Conservation (phyloP, 768 basidiomycete species). For the Auricularia sp. region DNA sequence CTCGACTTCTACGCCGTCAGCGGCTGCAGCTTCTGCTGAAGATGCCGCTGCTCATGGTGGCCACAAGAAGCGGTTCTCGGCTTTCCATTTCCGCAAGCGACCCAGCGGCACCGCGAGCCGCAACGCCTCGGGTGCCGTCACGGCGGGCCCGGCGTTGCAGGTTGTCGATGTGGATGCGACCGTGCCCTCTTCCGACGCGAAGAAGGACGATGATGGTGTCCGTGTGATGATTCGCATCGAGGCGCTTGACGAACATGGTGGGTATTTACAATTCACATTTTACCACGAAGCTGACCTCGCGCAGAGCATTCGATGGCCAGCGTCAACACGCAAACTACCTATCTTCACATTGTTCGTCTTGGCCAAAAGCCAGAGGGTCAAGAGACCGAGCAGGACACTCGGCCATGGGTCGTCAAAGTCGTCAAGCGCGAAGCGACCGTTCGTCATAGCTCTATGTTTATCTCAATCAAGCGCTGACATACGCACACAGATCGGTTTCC, state of each 20-base stretch:
- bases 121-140: conserved; percentile 12
- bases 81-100: conserved; percentile 58
- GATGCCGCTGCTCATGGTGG: conserved; percentile 16
- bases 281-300: neutral
- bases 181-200: conserved; percentile 13
- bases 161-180: conserved; percentile 59
- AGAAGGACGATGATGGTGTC: conserved; percentile 51
- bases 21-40: conserved; percentile 7
- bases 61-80: conserved; percentile 48
- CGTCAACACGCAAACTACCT: conserved; percentile 81
- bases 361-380: conserved; percentile 28
- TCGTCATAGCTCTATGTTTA: neutral
- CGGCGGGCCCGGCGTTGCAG: conserved; percentile 68
- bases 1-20: conserved; percentile 9
- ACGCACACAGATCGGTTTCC: conserved; percentile 53
- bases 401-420: conserved; percentile 88
- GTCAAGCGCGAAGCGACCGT: conserved; percentile 78
- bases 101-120: conserved; percentile 29
- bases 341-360: conserved; percentile 72
- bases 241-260: conserved; percentile 69
- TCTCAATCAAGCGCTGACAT: neutral
- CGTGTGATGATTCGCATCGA: conserved; percentile 70
- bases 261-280: conserved; percentile 15
- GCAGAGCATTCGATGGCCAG: conserved; percentile 36
- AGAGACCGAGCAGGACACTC: conserved; percentile 42